Percentiles rank a stretch among this genome's conserved stretches.
Evolutionary conservation across 2,329 filamentous ascomycete genomes (phyloP).

Genomic region (Fusarium verrucosum): DNA sequence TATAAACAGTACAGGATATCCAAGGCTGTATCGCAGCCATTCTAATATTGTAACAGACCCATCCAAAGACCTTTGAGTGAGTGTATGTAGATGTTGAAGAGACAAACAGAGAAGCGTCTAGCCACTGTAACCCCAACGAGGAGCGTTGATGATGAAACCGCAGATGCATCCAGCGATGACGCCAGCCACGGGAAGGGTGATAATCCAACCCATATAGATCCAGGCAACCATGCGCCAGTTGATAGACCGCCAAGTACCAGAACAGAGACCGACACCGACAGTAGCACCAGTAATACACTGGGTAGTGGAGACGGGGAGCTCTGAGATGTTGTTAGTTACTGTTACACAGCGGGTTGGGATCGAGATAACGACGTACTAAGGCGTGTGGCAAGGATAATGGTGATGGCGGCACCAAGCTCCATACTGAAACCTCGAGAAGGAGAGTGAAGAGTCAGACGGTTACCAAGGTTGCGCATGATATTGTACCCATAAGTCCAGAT

Average conservation of each 20-base stretch:
- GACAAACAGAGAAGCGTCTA: not conserved
- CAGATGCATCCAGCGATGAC: slow-evolving; percentile 68
- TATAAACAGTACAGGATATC: not conserved
- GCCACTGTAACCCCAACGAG: slow-evolving; percentile 54
- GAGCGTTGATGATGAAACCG: slow-evolving; percentile 70
- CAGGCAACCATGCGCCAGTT: slow-evolving; percentile 71
- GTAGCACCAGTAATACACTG: slow-evolving; percentile 72
- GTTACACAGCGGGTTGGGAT: rapidly evolving
- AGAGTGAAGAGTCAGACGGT: slow-evolving; percentile 69
- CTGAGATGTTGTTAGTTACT: slow-evolving; percentile 37
- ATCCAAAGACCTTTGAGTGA: not conserved
- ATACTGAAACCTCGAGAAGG: slow-evolving; percentile 68
- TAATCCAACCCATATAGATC: slow-evolving; percentile 69
- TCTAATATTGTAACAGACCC: not conserved
- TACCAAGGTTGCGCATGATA: slow-evolving; percentile 71
- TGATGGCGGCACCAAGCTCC: slow-evolving; percentile 68
- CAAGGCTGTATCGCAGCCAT: not conserved
- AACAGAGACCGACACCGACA: slow-evolving; percentile 70
- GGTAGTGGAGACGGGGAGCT: slow-evolving; percentile 70
- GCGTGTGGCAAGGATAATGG: slow-evolving; percentile 70
- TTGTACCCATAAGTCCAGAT: slow-evolving; percentile 72
- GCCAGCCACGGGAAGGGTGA: slow-evolving; percentile 66
- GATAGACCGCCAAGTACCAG: slow-evolving; percentile 65
- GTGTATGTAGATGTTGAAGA: not conserved
- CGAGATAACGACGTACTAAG: slow-evolving; percentile 52